A percentile compares a stretch with the other conserved stretches of the same genome.
phyloP scores from a whole-genome alignment of 331 rosid species.

The Ulmus americana region DNA sequence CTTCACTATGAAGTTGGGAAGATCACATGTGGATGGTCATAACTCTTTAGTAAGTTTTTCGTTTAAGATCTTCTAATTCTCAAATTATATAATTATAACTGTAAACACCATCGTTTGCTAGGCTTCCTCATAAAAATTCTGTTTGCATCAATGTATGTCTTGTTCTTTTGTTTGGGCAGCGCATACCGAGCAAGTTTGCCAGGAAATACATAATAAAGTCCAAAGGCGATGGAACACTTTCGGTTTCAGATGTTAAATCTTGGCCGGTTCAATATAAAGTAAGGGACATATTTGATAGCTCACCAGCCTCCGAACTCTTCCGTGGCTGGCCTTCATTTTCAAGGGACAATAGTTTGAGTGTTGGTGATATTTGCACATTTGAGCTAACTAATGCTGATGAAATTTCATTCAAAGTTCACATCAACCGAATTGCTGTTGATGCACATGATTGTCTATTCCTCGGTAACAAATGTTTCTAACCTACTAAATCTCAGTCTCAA shows the following conservation, averaged over 20 bases:
- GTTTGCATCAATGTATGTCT: neutral
- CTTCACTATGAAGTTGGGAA: too few species aligned
- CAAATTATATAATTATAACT: too few species aligned
- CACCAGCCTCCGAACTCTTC: neutral
- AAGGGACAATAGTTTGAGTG: constrained; percentile 7
- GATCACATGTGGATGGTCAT: too few species aligned
- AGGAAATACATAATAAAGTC: neutral
- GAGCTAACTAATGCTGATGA: neutral
- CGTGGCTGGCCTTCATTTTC: constrained; percentile 6
- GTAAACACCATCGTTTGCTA: too few species aligned
- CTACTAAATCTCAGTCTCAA: too few species aligned
- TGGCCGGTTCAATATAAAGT: neutral
- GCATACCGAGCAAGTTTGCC: neutral
- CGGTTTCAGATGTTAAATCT: neutral
- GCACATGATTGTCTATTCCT: too few species aligned
- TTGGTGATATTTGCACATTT: constrained; percentile 14
- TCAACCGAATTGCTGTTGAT: neutral
- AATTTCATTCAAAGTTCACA: neutral
- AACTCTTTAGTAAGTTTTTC: too few species aligned
- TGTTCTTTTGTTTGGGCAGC: neutral
- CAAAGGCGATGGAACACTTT: neutral
- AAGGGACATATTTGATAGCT: neutral
- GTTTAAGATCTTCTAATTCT: too few species aligned
- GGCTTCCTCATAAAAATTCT: neutral
- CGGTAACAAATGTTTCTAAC: too few species aligned